Evolutionary conservation across 352 stramenopile genomes (phyloP), one percentile per base, ranked within the genome.

Genomic region (Globisporangium alternatum): DNA sequence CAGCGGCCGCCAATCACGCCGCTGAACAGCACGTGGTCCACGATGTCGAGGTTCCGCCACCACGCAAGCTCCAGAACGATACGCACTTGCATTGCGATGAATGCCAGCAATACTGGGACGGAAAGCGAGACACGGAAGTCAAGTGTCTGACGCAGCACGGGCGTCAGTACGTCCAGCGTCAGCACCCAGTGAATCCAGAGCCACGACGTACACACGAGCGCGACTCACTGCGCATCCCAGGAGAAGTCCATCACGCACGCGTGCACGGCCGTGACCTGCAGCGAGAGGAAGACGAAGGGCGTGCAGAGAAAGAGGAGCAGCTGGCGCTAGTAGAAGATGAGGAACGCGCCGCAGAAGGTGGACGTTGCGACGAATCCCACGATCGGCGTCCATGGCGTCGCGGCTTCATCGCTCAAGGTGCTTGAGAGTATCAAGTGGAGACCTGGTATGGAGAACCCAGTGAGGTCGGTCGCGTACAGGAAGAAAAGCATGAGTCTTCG

Each of bases 111-210:
- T 1, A n/a, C n/a, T 15, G 45, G 17, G 5, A 53, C 13, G 17
- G 25, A 41, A 17, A 43, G 19, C 22, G 9, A n/a, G 48, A 19
- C 35, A 0, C 5, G 49, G 9, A 56, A 19, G 4, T 6, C 25
- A 2, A 56, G 17, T 1, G 30, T 5, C 25, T 5, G 21, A 6
- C 61, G 21, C 49, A 71, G 30, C 7, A 61, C 25, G 2, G 68
- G 64, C 10, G 65, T 71, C 3, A 72, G 37, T 8, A 67, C 67
- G 37, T 74, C 70, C 3, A 62, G 31, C 0, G 57, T 57, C 1
- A 74, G 12, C 12, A 75, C 60, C 15, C 56, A 69, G 49, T 69
- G 68, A 21, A 64, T 63, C 70, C 70, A 75, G 1, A 69, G 43
- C 70, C 67, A 74, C 6, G 31, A 63, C 15, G 53, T 57, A 3